Evolutionary conservation across 306 rosid genomes (phyloP).

Genomic region (Castanospermum australe): DNA sequence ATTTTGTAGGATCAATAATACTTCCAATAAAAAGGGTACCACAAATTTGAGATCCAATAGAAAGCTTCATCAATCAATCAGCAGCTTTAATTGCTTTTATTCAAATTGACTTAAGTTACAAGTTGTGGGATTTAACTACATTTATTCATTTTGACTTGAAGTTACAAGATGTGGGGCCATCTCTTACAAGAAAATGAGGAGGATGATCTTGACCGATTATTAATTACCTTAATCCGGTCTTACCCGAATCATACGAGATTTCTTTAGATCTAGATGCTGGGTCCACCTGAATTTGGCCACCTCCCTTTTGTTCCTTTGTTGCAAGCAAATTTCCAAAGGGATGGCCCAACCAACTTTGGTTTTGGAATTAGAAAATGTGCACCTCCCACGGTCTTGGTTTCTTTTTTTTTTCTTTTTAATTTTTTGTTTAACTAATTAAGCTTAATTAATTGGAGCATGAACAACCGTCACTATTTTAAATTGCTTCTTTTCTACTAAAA

Average conservation of each 20-base stretch:
- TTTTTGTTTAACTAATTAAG: not conserved
- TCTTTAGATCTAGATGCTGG: constrained; percentile 27
- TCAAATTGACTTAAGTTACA: constrained; percentile 31
- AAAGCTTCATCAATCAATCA: not conserved
- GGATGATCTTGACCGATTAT: constrained; percentile 30
- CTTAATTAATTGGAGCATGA: not conserved
- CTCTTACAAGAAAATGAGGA: constrained; percentile 22
- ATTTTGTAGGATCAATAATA: no score
- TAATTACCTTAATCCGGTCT: constrained; percentile 25
- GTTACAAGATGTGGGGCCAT: constrained; percentile 23
- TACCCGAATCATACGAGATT: constrained; percentile 44
- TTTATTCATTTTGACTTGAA: constrained; percentile 33
- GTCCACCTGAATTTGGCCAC: constrained; percentile 25
- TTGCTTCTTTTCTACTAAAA: not conserved
- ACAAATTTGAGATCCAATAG: not conserved
- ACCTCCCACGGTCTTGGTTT: not conserved
- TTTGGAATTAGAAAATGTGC: not conserved
- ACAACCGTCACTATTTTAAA: not conserved
- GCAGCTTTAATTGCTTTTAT: not conserved
- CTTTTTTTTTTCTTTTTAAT: not conserved
- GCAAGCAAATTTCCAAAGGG: not conserved
- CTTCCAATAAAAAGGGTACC: no score
- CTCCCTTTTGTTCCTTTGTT: not conserved
- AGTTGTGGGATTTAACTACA: constrained; percentile 11
- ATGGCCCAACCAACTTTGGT: not conserved